These are phyloP conservation scores for Scheffersomyces ergatensis DNA, from an alignment of 805 yeast genomes.

Conservation along the genomic window DNA sequence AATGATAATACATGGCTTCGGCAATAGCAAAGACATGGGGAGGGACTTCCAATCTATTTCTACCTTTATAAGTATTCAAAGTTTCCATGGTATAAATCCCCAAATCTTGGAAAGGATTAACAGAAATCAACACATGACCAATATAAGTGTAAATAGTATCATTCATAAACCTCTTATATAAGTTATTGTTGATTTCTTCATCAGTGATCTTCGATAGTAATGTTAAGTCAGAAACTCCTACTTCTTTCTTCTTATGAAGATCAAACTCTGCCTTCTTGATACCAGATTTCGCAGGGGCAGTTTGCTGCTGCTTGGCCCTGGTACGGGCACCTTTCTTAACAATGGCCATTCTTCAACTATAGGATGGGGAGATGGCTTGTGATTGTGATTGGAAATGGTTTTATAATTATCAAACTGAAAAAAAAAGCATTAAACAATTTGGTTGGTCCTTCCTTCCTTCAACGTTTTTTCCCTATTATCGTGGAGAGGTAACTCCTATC, in stretches of 20 bases:
- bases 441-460: no score
- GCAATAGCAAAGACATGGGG: conserved; percentile 99
- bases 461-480: no score
- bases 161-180: conserved; percentile 84
- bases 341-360: conserved; percentile 55
- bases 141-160: conserved; percentile 90
- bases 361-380: no score
- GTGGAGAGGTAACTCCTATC: no score
- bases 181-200: conserved; percentile 87
- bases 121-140: conserved; percentile 92
- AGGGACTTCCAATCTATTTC: conserved; percentile 92
- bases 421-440: no score
- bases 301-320: conserved; percentile 44
- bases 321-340: conserved; percentile 72
- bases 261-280: conserved; percentile 90
- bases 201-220: conserved; percentile 84
- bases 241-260: conserved; percentile 84
- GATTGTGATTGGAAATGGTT: no score
- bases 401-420: no score
- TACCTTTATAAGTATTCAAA: conserved; percentile 77
- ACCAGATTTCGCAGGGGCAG: conserved; percentile 55
- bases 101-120: conserved; percentile 92
- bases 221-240: conserved; percentile 96
- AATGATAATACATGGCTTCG: conserved; percentile 91
- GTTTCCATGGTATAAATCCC: conserved; percentile 89